These are phyloP conservation scores for Cryomyces antarcticus DNA, from an alignment of 495 filamentous ascomycete species.

Conservation along the genomic window DNA sequence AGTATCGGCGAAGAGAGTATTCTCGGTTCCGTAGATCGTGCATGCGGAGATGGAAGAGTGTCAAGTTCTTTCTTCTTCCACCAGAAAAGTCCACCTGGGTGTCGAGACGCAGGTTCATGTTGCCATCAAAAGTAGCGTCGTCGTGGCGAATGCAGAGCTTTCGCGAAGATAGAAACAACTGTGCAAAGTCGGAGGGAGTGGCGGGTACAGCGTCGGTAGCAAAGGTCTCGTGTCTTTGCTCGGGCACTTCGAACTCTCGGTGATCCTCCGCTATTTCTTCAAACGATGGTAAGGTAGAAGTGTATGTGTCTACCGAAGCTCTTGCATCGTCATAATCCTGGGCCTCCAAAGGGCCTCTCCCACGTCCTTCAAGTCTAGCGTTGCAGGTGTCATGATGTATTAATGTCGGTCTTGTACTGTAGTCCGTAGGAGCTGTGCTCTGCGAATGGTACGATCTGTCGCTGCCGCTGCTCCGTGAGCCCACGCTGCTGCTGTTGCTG, in stretches of 20 bases:
- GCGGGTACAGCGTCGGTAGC: constrained; percentile 47
- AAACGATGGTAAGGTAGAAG: constrained; percentile 47
- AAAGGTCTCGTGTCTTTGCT: constrained; percentile 37
- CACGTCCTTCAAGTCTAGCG: constrained; percentile 21
- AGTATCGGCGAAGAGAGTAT: constrained; percentile 83
- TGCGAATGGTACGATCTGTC: constrained; percentile 41
- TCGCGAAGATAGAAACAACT: constrained; percentile 68
- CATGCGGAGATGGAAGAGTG: constrained; percentile 91
- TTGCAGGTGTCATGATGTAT: constrained; percentile 11
- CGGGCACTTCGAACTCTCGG: constrained; percentile 32
- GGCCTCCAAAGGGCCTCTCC: constrained; percentile 19
- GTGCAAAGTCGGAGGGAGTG: constrained; percentile 64
- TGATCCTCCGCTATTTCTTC: constrained; percentile 38
- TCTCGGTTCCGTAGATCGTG: constrained; percentile 71
- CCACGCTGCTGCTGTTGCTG: constrained; percentile 15
- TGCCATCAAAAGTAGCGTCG: constrained; percentile 76
- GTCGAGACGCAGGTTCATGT: constrained; percentile 92
- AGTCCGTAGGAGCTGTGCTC: constrained; percentile 47
- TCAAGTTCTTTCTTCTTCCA: constrained; percentile 43
- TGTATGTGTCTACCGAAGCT: constrained; percentile 59
- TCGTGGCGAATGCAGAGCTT: constrained; percentile 75
- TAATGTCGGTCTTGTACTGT: constrained; percentile 25
- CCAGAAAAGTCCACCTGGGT: constrained; percentile 41
- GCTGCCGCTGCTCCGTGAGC: constrained; percentile 39
- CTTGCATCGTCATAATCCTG: constrained; percentile 28